Evolutionary conservation across 306 rosid genomes (phyloP), one percentile per base, ranked within the genome.

Genomic region (Prunus mira): DNA sequence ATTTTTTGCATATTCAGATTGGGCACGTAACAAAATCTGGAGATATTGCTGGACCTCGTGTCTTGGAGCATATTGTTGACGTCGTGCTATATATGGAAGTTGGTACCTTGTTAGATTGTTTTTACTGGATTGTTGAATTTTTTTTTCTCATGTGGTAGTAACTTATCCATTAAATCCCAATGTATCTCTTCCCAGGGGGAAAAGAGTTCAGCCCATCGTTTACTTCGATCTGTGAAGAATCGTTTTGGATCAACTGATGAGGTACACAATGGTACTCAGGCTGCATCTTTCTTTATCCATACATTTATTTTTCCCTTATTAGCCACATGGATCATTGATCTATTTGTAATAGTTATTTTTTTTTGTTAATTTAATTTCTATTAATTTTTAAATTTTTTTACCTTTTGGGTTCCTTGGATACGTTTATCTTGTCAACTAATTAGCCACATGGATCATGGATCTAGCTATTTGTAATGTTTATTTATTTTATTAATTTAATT

Each of bases 201-300:
- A 86, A 92, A 86, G 89, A 56, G 65, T 84, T 90, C 93, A 51
- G 76, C 96, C 18, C 88, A 89, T 83, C 96, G 97, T 54, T 85
- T 95, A 86, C 98, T 95, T 78, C 90, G 97, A 69, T 85, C 94
- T 74, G 93, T 89, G 87, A 95, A 95, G 88, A 95, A 95, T 78
- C 93, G 98, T 51, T 95, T 87, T 83, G 98, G 98, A 81, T 89
- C 98, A 22, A 81, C 93, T 22, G 98, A 92, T 83, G 98, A 90
- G 95, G 98, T 93, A 80, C 70, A 69, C 77, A 46, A 60, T 69
- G 32, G 73, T 62, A 60, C 32, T 55, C 61, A 64, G 5, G 65
- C 65, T 79, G 18, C 65, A 32, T 15, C 51, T 46, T 30, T 56
- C 73, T 25, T 49, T 58, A 38, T 32, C 45, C 18, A 3, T 30